phyloP scores from a whole-genome alignment of 371 early-diverging fungal species.

The Mucor racemosus region DNA sequence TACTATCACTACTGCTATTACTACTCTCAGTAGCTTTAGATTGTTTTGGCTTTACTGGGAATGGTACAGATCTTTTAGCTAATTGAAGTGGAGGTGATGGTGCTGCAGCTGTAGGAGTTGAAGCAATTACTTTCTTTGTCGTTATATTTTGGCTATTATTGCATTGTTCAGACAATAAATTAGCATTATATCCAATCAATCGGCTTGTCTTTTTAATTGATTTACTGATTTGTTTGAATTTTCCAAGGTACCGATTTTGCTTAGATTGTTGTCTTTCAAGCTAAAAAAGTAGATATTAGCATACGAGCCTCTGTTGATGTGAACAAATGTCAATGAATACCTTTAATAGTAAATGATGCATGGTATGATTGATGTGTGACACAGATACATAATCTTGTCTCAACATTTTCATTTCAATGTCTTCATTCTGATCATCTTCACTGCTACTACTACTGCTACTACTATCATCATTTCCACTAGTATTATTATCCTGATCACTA shows the following conservation, averaged over 20 bases:
- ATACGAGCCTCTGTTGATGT: no score
- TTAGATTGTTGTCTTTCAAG: slow-evolving; percentile 20
- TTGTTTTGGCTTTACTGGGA: not conserved
- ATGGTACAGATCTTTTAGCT: slow-evolving; percentile 14
- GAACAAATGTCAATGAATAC: not conserved
- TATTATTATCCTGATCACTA: not conserved
- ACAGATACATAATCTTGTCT: slow-evolving; percentile 1
- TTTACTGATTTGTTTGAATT: slow-evolving; percentile 18
- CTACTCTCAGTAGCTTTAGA: not conserved
- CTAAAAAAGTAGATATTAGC: not conserved
- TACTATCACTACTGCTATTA: not conserved
- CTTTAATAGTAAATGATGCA: slow-evolving; percentile 9
- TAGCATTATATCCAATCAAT: slow-evolving; percentile 19
- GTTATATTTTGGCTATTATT: not conserved
- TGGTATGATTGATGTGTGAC: slow-evolving; percentile 14
- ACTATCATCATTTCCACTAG: not conserved
- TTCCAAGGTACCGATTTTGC: slow-evolving; percentile 21
- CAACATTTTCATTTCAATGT: slow-evolving; percentile 2
- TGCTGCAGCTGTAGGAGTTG: not conserved
- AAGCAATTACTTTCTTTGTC: not conserved
- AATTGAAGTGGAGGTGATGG: not conserved
- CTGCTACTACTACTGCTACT: slow-evolving; percentile 19
- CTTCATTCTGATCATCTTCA: slow-evolving; percentile 4
- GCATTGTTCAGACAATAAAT: slow-evolving; percentile 6
- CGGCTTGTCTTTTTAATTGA: slow-evolving; percentile 19